Evolutionary conservation across 805 yeast genomes (phyloP), one percentile per base, ranked within the genome.

Genomic region (Lipomyces chichibuensis): DNA sequence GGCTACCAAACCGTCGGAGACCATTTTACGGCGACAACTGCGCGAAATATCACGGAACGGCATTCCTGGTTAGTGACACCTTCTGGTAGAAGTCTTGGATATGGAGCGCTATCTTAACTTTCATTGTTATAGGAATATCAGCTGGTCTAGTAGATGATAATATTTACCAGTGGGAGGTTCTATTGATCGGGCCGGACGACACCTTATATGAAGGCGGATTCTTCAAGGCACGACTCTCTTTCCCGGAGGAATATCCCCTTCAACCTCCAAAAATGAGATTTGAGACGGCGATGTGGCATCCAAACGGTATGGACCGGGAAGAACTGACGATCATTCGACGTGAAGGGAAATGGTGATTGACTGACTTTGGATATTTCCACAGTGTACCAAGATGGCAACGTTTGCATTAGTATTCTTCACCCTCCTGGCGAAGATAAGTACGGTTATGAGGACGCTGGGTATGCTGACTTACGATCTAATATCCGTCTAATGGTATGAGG

Each of bases 391-490:
- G 92, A 91, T 73, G 97, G 97, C 1, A 88, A 88, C 37, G 97
- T 91, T 4, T 91, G 97, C 75, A 91, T 91, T 49, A 89, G 94
- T 23, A 91, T 91, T 52, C 80, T 91, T 69, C 97, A 91, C 76
- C 87, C 94, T 1, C 93, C 96, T 0, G 97, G 96, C 9, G 94
- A 90, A 73, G 97, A 91, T 78, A 96, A 96, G 35, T 84, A 89
- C 74, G 91, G 88, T 78, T 91, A 91, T 77, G 97, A 91, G 75
- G 80, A 89, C 54, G 93, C 96, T 0, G 96, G 73, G 70, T 67
- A 39, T n/a, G 70, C 54, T 20, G 39, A 7, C 8, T 29, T 49
- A 33, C 33, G 37, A 57, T 20, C 0, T 29, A 13, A 3, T 33
- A n/a, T 17, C n/a, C 27, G 49, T 11, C 43, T n/a, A 49, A 52